phyloP scores from a whole-genome alignment of 441 rosid species.

The Cnidoscolus chayamansa region DNA sequence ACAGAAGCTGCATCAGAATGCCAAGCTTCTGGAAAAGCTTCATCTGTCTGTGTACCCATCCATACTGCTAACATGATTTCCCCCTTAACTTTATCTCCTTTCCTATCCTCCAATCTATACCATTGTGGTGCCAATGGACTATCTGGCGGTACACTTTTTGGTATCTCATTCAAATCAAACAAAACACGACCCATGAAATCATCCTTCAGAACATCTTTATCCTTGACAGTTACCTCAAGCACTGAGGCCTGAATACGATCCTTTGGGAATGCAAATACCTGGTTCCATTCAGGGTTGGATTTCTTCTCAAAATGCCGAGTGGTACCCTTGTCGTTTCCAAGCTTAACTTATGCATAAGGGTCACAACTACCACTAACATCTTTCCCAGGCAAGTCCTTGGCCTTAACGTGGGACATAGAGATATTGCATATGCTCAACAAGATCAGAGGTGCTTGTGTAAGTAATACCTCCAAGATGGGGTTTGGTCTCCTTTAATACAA shows the following conservation, averaged over 20 bases:
- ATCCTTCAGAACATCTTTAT: conserved; percentile 82
- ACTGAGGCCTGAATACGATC: conserved; percentile 81
- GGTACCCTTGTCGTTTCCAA: conserved; percentile 88
- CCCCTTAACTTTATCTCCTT: conserved; percentile 65
- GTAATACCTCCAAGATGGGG: conserved; percentile 86
- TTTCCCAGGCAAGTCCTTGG: conserved; percentile 79
- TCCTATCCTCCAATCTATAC: conserved; percentile 84
- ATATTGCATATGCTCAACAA: conserved; percentile 95
- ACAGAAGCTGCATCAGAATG: conserved; percentile 95
- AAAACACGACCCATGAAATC: conserved; percentile 75
- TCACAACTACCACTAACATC: conserved; percentile 85
- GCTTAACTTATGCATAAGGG: conserved; percentile 89
- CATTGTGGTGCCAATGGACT: conserved; percentile 97
- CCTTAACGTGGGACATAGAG: conserved; percentile 91
- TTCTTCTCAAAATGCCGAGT: conserved; percentile 89
- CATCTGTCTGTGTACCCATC: conserved; percentile 99
- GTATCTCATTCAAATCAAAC: conserved; percentile 81
- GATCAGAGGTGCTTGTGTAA: conserved; percentile 80
- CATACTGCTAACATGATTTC: conserved; percentile 95
- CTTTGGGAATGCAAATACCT: conserved; percentile 93
- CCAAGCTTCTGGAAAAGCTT: conserved; percentile 98
- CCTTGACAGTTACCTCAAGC: conserved; percentile 82
- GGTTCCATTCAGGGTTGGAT: conserved; percentile 85
- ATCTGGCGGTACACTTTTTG: conserved; percentile 91
- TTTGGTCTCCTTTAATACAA: conserved; percentile 76